These are phyloP conservation scores for Cyclanthera cordifolia DNA, from an alignment of 306 rosid species.

Conservation along the genomic window DNA sequence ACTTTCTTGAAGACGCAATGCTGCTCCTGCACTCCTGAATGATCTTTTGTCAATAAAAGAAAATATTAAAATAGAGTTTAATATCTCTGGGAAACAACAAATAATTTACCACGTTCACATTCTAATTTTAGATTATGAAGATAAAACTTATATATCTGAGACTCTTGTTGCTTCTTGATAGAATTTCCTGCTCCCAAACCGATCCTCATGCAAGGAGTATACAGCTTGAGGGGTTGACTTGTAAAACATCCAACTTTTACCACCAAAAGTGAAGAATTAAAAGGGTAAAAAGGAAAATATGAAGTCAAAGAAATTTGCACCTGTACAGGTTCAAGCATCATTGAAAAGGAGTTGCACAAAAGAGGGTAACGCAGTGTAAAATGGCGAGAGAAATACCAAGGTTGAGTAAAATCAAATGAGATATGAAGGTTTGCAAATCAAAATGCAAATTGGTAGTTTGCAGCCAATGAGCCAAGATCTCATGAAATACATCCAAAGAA, in stretches of 20 bases:
- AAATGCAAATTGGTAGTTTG: background rate
- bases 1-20: slow-evolving; percentile 58
- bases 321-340: background rate
- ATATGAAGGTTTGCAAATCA: background rate
- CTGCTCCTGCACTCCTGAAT: slow-evolving; percentile 58
- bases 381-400: background rate
- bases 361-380: too few species aligned
- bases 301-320: background rate
- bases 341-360: too few species aligned
- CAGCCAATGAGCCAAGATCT: background rate
- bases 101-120: background rate
- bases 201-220: background rate
- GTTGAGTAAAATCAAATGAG: too few species aligned
- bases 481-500: background rate
- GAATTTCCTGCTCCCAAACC: background rate
- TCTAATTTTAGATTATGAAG: background rate
- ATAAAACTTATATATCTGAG: background rate
- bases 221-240: background rate
- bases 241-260: background rate
- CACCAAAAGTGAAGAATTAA: background rate
- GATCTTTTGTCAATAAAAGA: slow-evolving; percentile 19
- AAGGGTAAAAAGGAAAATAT: background rate
- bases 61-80: slow-evolving; percentile 7
- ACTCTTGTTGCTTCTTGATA: background rate
- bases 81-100: slow-evolving; percentile 5